A percentile compares a stretch with the other conserved stretches of the same genome.
Conservation (phyloP, 768 basidiomycete genomes). For the Austroboletus eburneus region DNA sequence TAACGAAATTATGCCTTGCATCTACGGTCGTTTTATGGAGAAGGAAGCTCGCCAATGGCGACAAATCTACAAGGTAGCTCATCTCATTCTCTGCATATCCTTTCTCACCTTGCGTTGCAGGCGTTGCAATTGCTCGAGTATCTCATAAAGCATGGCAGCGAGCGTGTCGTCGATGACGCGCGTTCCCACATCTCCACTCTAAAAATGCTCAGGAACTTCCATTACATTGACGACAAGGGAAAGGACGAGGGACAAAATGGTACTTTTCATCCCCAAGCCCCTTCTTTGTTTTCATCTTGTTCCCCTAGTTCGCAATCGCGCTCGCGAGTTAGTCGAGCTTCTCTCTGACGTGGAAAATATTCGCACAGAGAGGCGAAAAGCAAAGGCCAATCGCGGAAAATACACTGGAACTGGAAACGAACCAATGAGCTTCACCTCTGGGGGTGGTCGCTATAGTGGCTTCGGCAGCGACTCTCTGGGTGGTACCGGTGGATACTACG, state of each 20-base stretch:
- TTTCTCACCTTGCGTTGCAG: slow-evolving; percentile 41
- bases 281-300: not conserved
- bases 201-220: slow-evolving; percentile 97
- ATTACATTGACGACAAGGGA: slow-evolving; percentile 97
- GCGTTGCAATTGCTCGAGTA: slow-evolving; percentile 93
- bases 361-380: slow-evolving; percentile 83
- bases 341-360: slow-evolving; percentile 90
- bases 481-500: slow-evolving; percentile 38
- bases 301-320: slow-evolving; percentile 82
- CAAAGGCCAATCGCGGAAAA: slow-evolving; percentile 86
- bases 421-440: slow-evolving; percentile 57
- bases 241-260: slow-evolving; percentile 99
- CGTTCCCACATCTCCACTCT: slow-evolving; percentile 91
- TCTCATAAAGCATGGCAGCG: slow-evolving; percentile 93
- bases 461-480: slow-evolving; percentile 57
- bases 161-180: slow-evolving; percentile 97
- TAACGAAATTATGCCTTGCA: slow-evolving; percentile 98
- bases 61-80: slow-evolving; percentile 92
- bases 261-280: slow-evolving; percentile 26
- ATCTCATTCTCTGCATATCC: not conserved
- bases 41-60: slow-evolving; percentile 98
- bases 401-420: slow-evolving; percentile 88
- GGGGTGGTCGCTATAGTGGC: slow-evolving; percentile 61
- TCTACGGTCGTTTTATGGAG: slow-evolving; percentile 94
- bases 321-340: slow-evolving; percentile 89